Percentiles rank a stretch among this genome's conserved stretches.
Conservation (phyloP, 805 yeast species). For the Candida koratica region DNA sequence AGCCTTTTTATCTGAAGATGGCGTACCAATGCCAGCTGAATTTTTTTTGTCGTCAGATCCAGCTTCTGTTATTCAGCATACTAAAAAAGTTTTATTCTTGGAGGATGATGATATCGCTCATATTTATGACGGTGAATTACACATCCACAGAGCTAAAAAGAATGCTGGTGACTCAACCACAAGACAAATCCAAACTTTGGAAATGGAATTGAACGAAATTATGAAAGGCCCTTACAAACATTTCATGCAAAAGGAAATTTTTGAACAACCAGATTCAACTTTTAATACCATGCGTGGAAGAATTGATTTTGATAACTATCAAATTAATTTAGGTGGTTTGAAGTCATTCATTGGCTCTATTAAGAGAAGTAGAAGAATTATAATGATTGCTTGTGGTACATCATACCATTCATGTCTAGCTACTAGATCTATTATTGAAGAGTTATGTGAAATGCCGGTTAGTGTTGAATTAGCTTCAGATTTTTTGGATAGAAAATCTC, state of each 20-base stretch:
- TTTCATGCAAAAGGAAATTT: conserved; percentile 98
- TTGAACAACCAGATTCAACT: conserved; percentile 97
- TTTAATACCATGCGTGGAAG: conserved; percentile 99
- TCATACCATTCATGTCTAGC: conserved; percentile 98
- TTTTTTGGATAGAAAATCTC: conserved; percentile 88
- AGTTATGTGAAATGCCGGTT: conserved; percentile 91
- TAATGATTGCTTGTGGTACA: conserved; percentile 99
- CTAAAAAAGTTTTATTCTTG: conserved; percentile 91
- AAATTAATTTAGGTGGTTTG: conserved; percentile 85
- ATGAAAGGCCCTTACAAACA: conserved; percentile 97
- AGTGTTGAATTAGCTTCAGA: conserved; percentile 91
- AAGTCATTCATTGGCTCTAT: conserved; percentile 79
- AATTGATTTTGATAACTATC: conserved; percentile 78
- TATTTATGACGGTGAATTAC: conserved; percentile 95
- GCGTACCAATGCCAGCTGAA: conserved; percentile 89
- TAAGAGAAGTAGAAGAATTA: conserved; percentile 89
- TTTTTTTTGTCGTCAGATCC: conserved; percentile 96
- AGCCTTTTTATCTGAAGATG: conserved; percentile 93
- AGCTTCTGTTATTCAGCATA: conserved; percentile 92
- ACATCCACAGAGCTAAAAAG: conserved; percentile 92
- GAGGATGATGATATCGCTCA: conserved; percentile 99
- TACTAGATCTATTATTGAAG: conserved; percentile 93
- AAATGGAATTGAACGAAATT: conserved; percentile 93
- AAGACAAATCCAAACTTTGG: conserved; percentile 93
- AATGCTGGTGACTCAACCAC: conserved; percentile 82